Evolutionary conservation across 2,329 filamentous ascomycete genomes (phyloP), one percentile per base, ranked within the genome.

Genomic region (Clarireedia homoeocarpa): DNA sequence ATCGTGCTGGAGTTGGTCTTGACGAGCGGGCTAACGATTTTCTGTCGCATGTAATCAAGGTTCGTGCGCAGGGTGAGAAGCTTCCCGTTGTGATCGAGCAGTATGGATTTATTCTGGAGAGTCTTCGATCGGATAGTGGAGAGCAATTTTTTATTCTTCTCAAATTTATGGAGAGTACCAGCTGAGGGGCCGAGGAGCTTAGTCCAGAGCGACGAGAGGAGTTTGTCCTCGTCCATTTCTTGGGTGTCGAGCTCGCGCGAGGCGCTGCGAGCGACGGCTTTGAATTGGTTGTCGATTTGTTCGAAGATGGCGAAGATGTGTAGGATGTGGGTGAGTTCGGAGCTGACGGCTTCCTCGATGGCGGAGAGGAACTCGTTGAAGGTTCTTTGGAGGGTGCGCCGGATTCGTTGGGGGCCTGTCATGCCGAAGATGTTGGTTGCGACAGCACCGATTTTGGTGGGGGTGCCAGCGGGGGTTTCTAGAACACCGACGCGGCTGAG

Each of bases 301-400:
- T 96, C 91, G 71, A 96, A 96, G n/a, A 96, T 83, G 3, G 82
- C 82, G 70, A 96, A 95, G 14, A 96, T 82, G 1, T 84, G 81
- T 1, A 91, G 81, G 42, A 86, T 88, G 72, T 92, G 86, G 53
- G 85, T 84, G 20, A 96, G 78, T 71, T 97, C 91, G 62, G 82
- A 86, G 65, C 86, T 83, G 70, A 96, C 95, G 58, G 88, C 87
- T 61, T 96, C 90, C 73, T 97, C 92, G 23, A 96, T 82, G 0
- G 94, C 88, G 38, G 82, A 79, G 40, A 97, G 79, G 66, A 96
- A 92, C 69, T 95, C 89, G 69, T 85, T 85, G 69, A 95, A 96
- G 12, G 91, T 91, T 60, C 89, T 85, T 63, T 92, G 89, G 10
- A 97, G 79, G 4, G 91, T 88, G 26, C 82, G 79, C 53, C 85